A percentile compares a stretch with the other conserved stretches of the same genome.
These are phyloP conservation scores for Physcia stellaris DNA, from an alignment of 495 filamentous ascomycete genomes.

Conservation along the genomic window DNA sequence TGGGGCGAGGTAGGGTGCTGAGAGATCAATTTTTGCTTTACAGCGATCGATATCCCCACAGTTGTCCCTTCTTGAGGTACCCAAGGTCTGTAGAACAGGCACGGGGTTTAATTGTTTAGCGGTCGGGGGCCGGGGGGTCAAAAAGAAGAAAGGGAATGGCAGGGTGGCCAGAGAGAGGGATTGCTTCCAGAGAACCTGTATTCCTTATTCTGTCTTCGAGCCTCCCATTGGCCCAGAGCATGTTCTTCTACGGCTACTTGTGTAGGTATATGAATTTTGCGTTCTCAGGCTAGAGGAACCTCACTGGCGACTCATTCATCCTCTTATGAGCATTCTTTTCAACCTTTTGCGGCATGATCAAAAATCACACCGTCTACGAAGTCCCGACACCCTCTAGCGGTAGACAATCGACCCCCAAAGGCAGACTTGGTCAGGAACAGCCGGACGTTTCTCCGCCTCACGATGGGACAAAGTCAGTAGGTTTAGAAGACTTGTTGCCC, in stretches of 20 bases:
- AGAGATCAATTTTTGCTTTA: not conserved
- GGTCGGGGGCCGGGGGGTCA: not conserved
- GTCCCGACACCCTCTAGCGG: too few relatives aligned
- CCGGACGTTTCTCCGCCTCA: too few relatives aligned
- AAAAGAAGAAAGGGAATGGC: not conserved
- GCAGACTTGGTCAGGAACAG: too few relatives aligned
- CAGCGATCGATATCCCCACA: slow-evolving; percentile 6
- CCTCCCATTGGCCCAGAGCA: not conserved
- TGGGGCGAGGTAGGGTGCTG: not conserved
- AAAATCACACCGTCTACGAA: not conserved
- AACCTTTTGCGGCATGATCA: not conserved
- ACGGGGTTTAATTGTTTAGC: not conserved
- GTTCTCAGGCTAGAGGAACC: not conserved
- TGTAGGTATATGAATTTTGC: not conserved
- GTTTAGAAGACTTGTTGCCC: too few relatives aligned
- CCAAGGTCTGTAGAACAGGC: slow-evolving; percentile 1
- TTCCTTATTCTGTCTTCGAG: not conserved
- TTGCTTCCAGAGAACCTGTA: not conserved
- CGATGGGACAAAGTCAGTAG: too few relatives aligned
- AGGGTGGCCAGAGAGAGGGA: not conserved
- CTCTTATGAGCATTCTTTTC: not conserved
- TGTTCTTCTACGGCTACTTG: not conserved
- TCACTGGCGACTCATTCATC: not conserved
- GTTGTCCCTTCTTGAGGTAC: not conserved
- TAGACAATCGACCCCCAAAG: too few relatives aligned